A percentile compares a stretch with the other conserved stretches of the same genome.
These are phyloP conservation scores for Phylloporus scabripes DNA, from an alignment of 768 basidiomycete species.

Conservation along the genomic window DNA sequence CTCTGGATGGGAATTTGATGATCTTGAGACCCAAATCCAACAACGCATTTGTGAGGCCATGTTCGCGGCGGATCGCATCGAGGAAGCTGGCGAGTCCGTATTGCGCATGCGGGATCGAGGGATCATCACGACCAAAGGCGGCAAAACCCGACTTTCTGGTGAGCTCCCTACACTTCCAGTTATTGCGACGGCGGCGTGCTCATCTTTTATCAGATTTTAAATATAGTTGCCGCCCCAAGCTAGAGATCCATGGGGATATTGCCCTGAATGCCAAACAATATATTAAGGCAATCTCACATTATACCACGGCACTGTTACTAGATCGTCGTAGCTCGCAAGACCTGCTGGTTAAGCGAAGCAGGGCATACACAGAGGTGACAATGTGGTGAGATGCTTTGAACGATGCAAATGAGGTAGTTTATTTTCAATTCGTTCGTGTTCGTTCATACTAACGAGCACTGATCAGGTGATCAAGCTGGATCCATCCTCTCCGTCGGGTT, in stretches of 20 bases:
- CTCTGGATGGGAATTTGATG: too few relatives aligned
- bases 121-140: background rate
- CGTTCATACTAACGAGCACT: background rate
- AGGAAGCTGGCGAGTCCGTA: too few relatives aligned
- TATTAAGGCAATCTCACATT: background rate
- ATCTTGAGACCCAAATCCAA: too few relatives aligned
- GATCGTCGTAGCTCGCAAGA: background rate
- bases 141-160: background rate
- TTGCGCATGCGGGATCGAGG: too few relatives aligned
- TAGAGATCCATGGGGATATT: background rate
- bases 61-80: too few relatives aligned
- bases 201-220: background rate
- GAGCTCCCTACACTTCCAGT: background rate
- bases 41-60: too few relatives aligned
- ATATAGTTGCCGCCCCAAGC: background rate
- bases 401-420: background rate
- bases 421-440: background rate
- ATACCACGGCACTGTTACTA: background rate
- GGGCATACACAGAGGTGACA: background rate
- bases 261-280: background rate
- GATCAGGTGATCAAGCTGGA: background rate
- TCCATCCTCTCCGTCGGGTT: background rate
- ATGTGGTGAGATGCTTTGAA: background rate
- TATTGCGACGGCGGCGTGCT: background rate
- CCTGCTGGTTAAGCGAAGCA: background rate